phyloP scores from a whole-genome alignment of 2,329 filamentous ascomycete species.

The Elsinoe australis region DNA sequence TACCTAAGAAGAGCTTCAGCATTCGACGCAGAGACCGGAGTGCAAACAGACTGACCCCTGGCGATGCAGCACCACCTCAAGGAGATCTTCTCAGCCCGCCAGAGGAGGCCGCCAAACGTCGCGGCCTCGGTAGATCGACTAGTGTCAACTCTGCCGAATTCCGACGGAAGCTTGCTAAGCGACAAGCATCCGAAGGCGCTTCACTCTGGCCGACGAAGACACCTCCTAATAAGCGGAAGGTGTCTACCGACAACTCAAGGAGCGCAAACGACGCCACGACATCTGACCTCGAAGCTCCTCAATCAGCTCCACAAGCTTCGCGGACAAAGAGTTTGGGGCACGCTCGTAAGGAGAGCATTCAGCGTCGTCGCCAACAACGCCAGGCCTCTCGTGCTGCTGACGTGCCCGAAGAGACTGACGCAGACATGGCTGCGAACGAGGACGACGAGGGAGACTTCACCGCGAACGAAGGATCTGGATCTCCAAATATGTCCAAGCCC shows the following conservation, averaged over 20 bases:
- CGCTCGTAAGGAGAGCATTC: constrained; percentile 82
- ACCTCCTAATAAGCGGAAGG: constrained; percentile 24
- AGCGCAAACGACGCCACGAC: constrained; percentile 5
- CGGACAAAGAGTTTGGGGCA: constrained; percentile 85
- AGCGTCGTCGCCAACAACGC: constrained; percentile 64
- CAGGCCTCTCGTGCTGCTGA: constrained; percentile 56
- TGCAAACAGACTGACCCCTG: constrained; percentile 48
- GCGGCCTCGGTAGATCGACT: constrained; percentile 73
- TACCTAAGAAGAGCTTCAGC: constrained; percentile 80
- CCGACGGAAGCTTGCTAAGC: constrained; percentile 54
- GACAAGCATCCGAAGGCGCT: constrained; percentile 47
- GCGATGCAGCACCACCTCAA: constrained; percentile 59
- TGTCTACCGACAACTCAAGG: background rate
- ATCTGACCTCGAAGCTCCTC: constrained; percentile 17
- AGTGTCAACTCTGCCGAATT: constrained; percentile 87
- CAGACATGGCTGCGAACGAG: constrained; percentile 55
- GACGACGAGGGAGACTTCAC: constrained; percentile 36
- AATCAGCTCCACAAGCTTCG: constrained; percentile 52
- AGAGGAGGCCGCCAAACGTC: constrained; percentile 51
- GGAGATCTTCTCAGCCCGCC: constrained; percentile 72
- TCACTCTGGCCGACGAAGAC: constrained; percentile 32
- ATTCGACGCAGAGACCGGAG: constrained; percentile 53
- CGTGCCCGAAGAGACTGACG: constrained; percentile 84
- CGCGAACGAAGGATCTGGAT: constrained; percentile 42
- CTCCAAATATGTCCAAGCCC: constrained; percentile 70